Evolutionary conservation across 2,329 filamentous ascomycete species (phyloP).

Genomic region (Tolypocladium amazonense): DNA sequence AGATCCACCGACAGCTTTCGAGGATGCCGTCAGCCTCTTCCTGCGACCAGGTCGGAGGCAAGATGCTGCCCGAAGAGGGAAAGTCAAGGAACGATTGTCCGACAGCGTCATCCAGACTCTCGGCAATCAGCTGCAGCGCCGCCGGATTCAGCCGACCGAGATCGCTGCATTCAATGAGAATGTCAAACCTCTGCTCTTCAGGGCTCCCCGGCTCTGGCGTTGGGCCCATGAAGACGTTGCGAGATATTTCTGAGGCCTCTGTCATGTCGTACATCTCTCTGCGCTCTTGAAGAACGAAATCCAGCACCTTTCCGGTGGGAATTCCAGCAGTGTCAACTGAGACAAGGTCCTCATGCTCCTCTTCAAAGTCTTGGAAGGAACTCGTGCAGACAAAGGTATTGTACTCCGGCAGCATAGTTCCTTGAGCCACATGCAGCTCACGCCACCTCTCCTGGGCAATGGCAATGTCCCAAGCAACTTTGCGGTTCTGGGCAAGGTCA

Average conservation of each 20-base stretch:
- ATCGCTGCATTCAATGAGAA: slow-evolving; percentile 84
- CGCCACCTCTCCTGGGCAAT: slow-evolving; percentile 69
- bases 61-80: slow-evolving; percentile 86
- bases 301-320: slow-evolving; percentile 67
- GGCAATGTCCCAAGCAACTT: slow-evolving; percentile 59
- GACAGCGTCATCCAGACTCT: slow-evolving; percentile 35
- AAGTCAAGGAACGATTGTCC: slow-evolving; percentile 50
- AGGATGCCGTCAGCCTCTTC: slow-evolving; percentile 75
- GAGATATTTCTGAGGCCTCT: slow-evolving; percentile 73
- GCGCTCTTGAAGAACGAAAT: slow-evolving; percentile 84
- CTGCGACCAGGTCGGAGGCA: slow-evolving; percentile 75
- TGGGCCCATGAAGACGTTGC: slow-evolving; percentile 84
- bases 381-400: slow-evolving; percentile 71
- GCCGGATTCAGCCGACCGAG: slow-evolving; percentile 63
- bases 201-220: slow-evolving; percentile 60
- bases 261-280: slow-evolving; percentile 93
- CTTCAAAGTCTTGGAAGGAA: slow-evolving; percentile 62
- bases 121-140: slow-evolving; percentile 53
- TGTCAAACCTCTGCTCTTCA: slow-evolving; percentile 58
- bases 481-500: slow-evolving; percentile 47
- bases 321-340: slow-evolving; percentile 62
- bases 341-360: slow-evolving; percentile 58
- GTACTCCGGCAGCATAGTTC: slow-evolving; percentile 51
- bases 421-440: slow-evolving; percentile 47
- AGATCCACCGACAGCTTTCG: slow-evolving; percentile 83